Evolutionary conservation across 2,329 filamentous ascomycete genomes (phyloP).

Genomic region (Alternaria gaisen): DNA sequence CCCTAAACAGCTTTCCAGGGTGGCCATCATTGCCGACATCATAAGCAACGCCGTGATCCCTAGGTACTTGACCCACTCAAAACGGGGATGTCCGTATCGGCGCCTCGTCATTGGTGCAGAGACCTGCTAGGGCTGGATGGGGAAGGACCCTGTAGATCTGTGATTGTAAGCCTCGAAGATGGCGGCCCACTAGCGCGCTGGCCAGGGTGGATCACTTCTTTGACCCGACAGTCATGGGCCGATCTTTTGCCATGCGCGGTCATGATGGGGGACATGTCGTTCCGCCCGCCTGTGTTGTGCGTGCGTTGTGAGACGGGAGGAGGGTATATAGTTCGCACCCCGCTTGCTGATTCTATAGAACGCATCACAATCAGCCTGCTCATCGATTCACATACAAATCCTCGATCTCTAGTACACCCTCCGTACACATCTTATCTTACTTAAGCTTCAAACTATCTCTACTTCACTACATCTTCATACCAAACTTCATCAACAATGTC

Average conservation of each 20-base stretch:
- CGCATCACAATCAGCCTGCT: not conserved
- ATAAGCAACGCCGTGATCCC: constrained; percentile 17
- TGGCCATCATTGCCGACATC: constrained; percentile 29
- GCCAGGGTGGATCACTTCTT: constrained; percentile 29
- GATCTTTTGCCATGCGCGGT: constrained; percentile 36
- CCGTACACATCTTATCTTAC: not conserved
- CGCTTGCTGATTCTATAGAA: constrained; percentile 13
- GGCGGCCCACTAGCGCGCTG: constrained; percentile 2
- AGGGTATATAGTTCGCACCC: constrained; percentile 39
- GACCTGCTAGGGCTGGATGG: not conserved
- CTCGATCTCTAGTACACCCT: constrained; percentile 11
- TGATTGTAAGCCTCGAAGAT: constrained; percentile 29
- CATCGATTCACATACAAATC: constrained; percentile 10
- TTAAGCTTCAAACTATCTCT: not conserved
- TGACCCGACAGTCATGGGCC: constrained; percentile 27
- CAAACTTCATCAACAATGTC: constrained; percentile 28
- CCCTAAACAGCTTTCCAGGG: constrained; percentile 24
- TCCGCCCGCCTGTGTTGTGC: constrained; percentile 11
- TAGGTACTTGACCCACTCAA: constrained; percentile 3
- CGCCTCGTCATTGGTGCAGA: constrained; percentile 17
- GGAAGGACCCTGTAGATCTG: constrained; percentile 47
- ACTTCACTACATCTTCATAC: constrained; percentile 1
- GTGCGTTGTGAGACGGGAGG: constrained; percentile 20
- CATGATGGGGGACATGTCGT: constrained; percentile 21
- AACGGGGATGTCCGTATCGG: constrained; percentile 25